phyloP scores from a whole-genome alignment of 108 stramenopile species.

The Cyclotella atomus region DNA sequence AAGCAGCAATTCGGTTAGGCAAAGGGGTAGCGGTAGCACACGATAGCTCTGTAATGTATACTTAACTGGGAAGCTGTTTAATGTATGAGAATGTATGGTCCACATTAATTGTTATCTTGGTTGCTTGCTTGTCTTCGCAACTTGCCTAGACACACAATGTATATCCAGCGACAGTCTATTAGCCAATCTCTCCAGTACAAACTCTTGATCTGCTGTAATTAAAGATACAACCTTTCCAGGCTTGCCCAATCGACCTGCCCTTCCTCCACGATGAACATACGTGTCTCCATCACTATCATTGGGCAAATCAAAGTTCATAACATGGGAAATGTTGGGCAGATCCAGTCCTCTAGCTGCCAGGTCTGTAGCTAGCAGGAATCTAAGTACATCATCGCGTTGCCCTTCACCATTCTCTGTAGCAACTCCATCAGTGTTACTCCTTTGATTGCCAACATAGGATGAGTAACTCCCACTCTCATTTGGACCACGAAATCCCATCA shows the following conservation, averaged over 20 bases:
- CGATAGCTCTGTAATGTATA: too few relatives aligned
- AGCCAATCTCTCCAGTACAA: slow-evolving; percentile 74
- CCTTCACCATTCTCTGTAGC: not conserved
- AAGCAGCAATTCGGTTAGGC: slow-evolving; percentile 12
- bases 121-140: slow-evolving; percentile 13
- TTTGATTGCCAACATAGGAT: slow-evolving; percentile 5
- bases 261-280: slow-evolving; percentile 91
- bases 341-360: slow-evolving; percentile 91
- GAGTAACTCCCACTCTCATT: not conserved
- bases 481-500: slow-evolving; percentile 68
- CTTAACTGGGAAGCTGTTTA: too few relatives aligned
- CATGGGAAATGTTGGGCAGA: slow-evolving; percentile 76
- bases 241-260: slow-evolving; percentile 82
- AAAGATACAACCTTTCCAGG: slow-evolving; percentile 79
- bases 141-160: slow-evolving; percentile 60
- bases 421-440: not conserved
- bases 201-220: slow-evolving; percentile 80
- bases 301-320: slow-evolving; percentile 90
- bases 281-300: slow-evolving; percentile 65
- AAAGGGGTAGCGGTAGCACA: slow-evolving; percentile 10
- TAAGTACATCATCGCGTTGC: slow-evolving; percentile 35
- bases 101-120: too few relatives aligned
- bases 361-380: slow-evolving; percentile 87
- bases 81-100: too few relatives aligned
- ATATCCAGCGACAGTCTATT: slow-evolving; percentile 64